A percentile compares a stretch with the other conserved stretches of the same genome.
These are phyloP conservation scores for Xylaria sp. DNA, from an alignment of 2,329 filamentous ascomycete species.

Conservation along the genomic window DNA sequence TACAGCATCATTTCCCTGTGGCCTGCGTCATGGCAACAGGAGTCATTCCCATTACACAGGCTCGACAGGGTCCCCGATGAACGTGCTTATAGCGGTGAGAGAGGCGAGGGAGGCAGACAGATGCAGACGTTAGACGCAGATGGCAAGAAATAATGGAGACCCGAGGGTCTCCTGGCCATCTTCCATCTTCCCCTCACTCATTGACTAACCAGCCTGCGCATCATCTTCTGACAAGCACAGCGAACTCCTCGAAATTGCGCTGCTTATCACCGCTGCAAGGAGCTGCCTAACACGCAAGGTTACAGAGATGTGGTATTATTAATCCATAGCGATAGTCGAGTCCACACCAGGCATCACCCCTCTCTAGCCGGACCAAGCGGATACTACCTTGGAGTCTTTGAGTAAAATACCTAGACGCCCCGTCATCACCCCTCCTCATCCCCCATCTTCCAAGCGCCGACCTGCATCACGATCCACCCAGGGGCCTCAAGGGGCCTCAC, in stretches of 20 bases:
- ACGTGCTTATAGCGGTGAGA: slow-evolving; percentile 32
- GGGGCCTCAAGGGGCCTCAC: slow-evolving; percentile 15
- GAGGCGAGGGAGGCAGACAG: slow-evolving; percentile 25
- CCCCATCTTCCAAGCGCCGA: slow-evolving; percentile 33
- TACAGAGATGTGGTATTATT: slow-evolving; percentile 20
- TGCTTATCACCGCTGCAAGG: slow-evolving; percentile 8
- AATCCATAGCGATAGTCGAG: slow-evolving; percentile 10
- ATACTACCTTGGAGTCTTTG: slow-evolving; percentile 24
- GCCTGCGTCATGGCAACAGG: slow-evolving; percentile 16
- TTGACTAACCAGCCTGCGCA: slow-evolving; percentile 25
- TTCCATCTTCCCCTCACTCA: slow-evolving; percentile 31
- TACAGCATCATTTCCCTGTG: neutral
- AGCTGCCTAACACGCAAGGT: slow-evolving; percentile 1
- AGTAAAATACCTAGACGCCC: slow-evolving; percentile 32
- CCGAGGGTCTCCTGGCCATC: slow-evolving; percentile 9
- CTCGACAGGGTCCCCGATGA: too few relatives aligned
- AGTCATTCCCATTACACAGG: slow-evolving; percentile 13
- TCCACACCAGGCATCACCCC: slow-evolving; percentile 9
- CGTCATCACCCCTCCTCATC: slow-evolving; percentile 3
- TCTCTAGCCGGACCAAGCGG: slow-evolving; percentile 27
- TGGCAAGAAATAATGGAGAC: slow-evolving; percentile 19
- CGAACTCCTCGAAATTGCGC: neutral
- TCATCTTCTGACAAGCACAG: neutral
- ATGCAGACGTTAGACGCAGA: slow-evolving; percentile 19
- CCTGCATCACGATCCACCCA: slow-evolving; percentile 38